These are phyloP conservation scores for Russula sp. DNA, from an alignment of 768 basidiomycete genomes.

Conservation along the genomic window DNA sequence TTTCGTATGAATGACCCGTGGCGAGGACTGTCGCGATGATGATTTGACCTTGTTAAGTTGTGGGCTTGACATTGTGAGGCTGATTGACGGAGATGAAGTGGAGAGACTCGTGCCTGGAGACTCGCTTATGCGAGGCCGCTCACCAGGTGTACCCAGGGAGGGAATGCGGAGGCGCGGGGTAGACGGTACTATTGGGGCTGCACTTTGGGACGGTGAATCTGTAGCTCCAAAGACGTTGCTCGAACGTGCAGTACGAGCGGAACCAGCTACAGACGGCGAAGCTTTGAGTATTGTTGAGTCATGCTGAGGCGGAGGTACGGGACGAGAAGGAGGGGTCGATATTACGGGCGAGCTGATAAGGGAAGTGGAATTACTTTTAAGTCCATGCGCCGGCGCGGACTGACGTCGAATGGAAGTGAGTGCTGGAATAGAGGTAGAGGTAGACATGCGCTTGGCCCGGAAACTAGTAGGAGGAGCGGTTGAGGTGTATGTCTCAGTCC, in stretches of 20 bases:
- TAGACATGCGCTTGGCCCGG: slow-evolving; percentile 33
- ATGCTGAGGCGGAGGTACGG: slow-evolving; percentile 18
- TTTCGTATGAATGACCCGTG: slow-evolving; percentile 23
- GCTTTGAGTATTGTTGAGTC: slow-evolving; percentile 10
- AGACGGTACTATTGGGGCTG: slow-evolving; percentile 21
- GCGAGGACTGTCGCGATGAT: slow-evolving; percentile 17
- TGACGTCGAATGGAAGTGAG: slow-evolving; percentile 24
- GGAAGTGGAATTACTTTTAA: slow-evolving; percentile 21
- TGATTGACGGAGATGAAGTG: slow-evolving; percentile 17
- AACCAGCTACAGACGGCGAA: slow-evolving; percentile 29
- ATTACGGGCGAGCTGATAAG: slow-evolving; percentile 28
- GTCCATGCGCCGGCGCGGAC: slow-evolving; percentile 23
- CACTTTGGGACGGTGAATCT: slow-evolving; percentile 22
- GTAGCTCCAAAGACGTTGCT: slow-evolving; percentile 23
- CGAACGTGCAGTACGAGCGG: slow-evolving; percentile 27
- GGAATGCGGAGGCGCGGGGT: slow-evolving; percentile 39
- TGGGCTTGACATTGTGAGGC: slow-evolving; percentile 20
- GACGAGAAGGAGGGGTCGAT: slow-evolving; percentile 28
- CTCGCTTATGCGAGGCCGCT: slow-evolving; percentile 28
- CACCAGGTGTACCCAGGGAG: slow-evolving; percentile 39
- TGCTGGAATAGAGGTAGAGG: slow-evolving; percentile 26
- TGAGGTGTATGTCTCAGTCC: slow-evolving; percentile 11
- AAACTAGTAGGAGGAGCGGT: slow-evolving; percentile 36
- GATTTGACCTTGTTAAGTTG: slow-evolving; percentile 13
- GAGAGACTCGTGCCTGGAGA: slow-evolving; percentile 22